phyloP scores from a whole-genome alignment of 2,329 filamentous ascomycete species.

The Chrysoporthe deuterocubensis region DNA sequence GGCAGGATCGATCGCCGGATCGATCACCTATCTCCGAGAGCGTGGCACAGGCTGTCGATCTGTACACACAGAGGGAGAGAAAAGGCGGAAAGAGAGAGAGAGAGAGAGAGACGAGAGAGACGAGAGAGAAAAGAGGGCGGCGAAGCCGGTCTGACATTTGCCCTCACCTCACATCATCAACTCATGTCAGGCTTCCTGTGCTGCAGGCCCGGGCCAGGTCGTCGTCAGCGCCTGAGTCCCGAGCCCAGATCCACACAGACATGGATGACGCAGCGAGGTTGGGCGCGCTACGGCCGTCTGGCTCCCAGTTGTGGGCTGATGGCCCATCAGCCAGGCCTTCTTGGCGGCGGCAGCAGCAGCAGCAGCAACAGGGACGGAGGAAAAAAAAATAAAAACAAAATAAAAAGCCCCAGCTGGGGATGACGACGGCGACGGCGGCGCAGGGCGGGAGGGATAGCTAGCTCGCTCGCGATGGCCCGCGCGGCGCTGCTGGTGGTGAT shows the following conservation, averaged over 20 bases:
- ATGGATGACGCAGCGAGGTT: not conserved
- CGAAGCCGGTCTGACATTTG: too few relatives aligned
- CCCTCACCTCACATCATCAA: not conserved
- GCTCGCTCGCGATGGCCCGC: not conserved
- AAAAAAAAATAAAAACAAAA: too few relatives aligned
- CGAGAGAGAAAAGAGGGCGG: too few relatives aligned
- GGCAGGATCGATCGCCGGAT: slow-evolving; percentile 3
- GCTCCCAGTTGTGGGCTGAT: not conserved
- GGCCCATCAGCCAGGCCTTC: not conserved
- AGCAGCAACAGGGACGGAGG: too few relatives aligned
- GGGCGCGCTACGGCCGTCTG: not conserved
- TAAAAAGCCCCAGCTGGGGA: not conserved
- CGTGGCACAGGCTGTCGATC: not conserved
- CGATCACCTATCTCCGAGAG: not conserved
- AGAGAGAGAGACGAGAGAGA: too few relatives aligned
- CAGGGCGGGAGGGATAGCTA: not conserved
- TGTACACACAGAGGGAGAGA: not conserved
- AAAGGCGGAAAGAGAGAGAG: not conserved
- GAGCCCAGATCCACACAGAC: not conserved
- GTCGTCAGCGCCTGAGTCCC: not conserved
- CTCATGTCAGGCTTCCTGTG: not conserved
- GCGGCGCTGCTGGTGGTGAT: not conserved
- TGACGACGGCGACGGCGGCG: not conserved
- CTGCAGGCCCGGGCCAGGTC: not conserved
- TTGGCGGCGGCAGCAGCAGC: not conserved